Base-by-base conservation (phyloP, 1,284 basidiomycete species). In the Irpex rosettiformis region DNA sequence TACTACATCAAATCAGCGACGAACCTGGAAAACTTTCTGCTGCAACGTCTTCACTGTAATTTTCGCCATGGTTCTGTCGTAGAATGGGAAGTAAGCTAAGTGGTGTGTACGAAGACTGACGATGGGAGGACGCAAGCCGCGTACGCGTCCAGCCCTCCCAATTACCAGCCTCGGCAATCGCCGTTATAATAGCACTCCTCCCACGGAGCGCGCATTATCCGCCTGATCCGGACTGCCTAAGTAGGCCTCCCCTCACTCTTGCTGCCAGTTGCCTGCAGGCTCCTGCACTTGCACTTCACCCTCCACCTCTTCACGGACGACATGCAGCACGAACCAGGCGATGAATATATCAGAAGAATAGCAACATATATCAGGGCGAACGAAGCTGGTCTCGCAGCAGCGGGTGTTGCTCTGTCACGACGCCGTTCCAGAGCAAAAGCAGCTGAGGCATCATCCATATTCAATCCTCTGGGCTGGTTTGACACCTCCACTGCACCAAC, bases 21-120 rank as follows among this genome's bases (percentile, higher is more conserved):
- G 10, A 67, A 86, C 90, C 71, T 84, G 79, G 72, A 87, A 94
- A 70, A 89, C 81, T 78, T 94, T 96, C 74, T 96, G 93, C 75
- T 94, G 89, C 24, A 95, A 83, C 3, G 93, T 97, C 79, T 97
- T 98, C 71, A 98, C 80, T 22, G 93, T 96, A 73, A 97, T 81
- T 82, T 93, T 93, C 91, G n/a, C 33, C 33, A 95, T 94, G 70
- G 71, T 85, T 74, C 68, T 60, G 18, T 54, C 16, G 43, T 16
- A 18, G n/a, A 13, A 51, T 28, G 48, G 43, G 51, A 61, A 48
- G 57, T 60, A 58, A 52, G 21, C 16, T 37, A 52, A 40, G 43
- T 40, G 11, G 27, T 11, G 33, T 37, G 30, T 27, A 16, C 22
- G 22, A n/a, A 48, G 56, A 29, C 55, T 55, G 48, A 57, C 47